phyloP scores from a whole-genome alignment of 225 moss, liverwort and hornwort genomes.

The Rhytidiadelphus loreus region DNA sequence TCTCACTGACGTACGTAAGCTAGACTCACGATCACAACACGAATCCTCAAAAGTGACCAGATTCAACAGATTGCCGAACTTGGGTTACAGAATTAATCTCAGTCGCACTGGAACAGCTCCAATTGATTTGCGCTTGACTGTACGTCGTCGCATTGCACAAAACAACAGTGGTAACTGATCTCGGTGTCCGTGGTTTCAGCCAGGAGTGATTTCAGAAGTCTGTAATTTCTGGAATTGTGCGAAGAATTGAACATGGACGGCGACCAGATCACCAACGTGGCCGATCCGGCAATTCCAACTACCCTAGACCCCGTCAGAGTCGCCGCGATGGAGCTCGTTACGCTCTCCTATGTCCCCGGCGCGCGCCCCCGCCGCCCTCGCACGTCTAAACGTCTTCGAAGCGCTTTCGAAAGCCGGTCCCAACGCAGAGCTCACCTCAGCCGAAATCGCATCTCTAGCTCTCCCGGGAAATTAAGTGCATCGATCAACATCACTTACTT shows the following conservation, averaged over 20 bases:
- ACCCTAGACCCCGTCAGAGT: neutral
- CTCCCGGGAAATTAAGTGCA: neutral
- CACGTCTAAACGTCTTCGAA: neutral
- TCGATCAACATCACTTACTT: conserved; percentile 4
- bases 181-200: neutral
- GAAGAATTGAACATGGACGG: neutral
- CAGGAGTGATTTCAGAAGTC: neutral
- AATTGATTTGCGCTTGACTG: neutral
- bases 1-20: neutral
- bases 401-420: neutral
- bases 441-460: conserved; percentile 7
- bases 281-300: neutral
- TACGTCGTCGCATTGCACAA: neutral
- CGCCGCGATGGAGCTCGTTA: neutral
- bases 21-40: neutral
- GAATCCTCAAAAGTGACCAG: neutral
- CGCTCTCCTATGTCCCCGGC: neutral
- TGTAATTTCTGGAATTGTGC: neutral
- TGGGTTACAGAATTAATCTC: no score
- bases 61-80: neutral
- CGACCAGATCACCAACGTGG: neutral
- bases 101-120: neutral
- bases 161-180: neutral
- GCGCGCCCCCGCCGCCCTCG: neutral
- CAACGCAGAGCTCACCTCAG: neutral